phyloP scores from a whole-genome alignment of 2,329 filamentous ascomycete genomes.

The Aspergillus sp. region DNA sequence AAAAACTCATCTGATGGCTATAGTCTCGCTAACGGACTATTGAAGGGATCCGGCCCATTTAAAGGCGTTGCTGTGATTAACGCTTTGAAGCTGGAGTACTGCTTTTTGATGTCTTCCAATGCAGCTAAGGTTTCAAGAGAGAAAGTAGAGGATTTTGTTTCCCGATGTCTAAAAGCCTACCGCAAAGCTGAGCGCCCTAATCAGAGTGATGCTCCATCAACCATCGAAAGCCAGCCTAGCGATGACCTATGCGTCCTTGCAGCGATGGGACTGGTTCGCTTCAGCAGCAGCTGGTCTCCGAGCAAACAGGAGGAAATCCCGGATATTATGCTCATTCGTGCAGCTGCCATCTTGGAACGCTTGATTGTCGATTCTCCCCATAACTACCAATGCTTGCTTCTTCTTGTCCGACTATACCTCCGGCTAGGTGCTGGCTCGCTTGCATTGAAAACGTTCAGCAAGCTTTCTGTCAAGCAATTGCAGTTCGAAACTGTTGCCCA shows the following conservation, averaged over 20 bases:
- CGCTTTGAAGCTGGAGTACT: constrained; percentile 50
- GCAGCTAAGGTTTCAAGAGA: constrained; percentile 31
- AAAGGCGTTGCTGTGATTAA: constrained; percentile 45
- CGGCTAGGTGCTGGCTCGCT: constrained; percentile 51
- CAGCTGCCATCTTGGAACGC: constrained; percentile 45
- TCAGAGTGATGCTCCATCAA: constrained; percentile 33
- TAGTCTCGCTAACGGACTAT: constrained; percentile 10
- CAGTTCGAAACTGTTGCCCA: constrained; percentile 55
- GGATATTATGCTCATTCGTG: constrained; percentile 41
- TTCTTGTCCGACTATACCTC: constrained; percentile 50
- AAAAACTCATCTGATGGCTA: neutral
- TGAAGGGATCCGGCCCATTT: constrained; percentile 27
- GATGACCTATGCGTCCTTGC: constrained; percentile 51
- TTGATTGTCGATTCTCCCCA: constrained; percentile 49
- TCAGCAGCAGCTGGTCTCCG: constrained; percentile 27
- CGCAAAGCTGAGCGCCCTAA: constrained; percentile 27
- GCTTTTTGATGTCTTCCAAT: constrained; percentile 41
- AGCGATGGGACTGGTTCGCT: constrained; percentile 46
- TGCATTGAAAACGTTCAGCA: constrained; percentile 51
- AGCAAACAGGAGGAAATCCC: constrained; percentile 27
- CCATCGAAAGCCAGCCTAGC: constrained; percentile 49
- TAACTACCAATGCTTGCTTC: constrained; percentile 51
- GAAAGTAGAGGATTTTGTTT: constrained; percentile 43
- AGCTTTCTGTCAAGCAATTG: constrained; percentile 53
- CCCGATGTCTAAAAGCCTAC: constrained; percentile 44